Evolutionary conservation across 164 flowering plant genomes (phyloP).

Genomic region (Cinnamomum chago): DNA sequence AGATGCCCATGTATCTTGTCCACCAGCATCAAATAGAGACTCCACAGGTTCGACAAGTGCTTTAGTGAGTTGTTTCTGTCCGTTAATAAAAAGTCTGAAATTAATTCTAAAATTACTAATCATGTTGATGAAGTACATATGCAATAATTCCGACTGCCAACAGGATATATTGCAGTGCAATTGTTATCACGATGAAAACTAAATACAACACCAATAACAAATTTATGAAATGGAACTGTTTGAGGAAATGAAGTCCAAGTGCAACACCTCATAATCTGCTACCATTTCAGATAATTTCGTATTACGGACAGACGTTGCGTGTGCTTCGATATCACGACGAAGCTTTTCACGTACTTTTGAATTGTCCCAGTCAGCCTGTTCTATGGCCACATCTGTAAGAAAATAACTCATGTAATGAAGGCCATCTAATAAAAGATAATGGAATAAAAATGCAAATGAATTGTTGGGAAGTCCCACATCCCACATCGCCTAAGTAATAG

Average conservation of each 20-base stretch:
- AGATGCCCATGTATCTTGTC: constrained; percentile 55
- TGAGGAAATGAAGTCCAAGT: constrained; percentile 5
- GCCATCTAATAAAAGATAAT: neutral
- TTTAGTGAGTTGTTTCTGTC: constrained; percentile 44
- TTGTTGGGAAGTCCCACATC: too few species aligned
- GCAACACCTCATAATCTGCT: constrained; percentile 44
- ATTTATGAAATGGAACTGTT: neutral
- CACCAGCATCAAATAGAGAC: constrained; percentile 52
- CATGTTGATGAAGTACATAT: neutral
- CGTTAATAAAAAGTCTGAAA: neutral
- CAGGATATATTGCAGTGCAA: neutral
- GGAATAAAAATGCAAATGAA: neutral
- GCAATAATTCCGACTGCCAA: neutral
- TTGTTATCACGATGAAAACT: neutral
- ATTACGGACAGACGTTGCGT: constrained; percentile 40
- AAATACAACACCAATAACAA: neutral
- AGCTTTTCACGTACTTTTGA: constrained; percentile 15
- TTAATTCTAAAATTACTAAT: neutral
- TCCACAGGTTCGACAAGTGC: constrained; percentile 54
- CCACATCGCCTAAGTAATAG: too few species aligned
- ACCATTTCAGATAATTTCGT: constrained; percentile 48
- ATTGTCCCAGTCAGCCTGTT: constrained; percentile 35
- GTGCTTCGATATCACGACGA: constrained; percentile 59
- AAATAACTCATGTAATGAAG: neutral
- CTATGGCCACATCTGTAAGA: constrained; percentile 47